Base-by-base conservation (phyloP, 2,329 filamentous ascomycete genomes). In the Paracoccidioides brasiliensis region DNA sequence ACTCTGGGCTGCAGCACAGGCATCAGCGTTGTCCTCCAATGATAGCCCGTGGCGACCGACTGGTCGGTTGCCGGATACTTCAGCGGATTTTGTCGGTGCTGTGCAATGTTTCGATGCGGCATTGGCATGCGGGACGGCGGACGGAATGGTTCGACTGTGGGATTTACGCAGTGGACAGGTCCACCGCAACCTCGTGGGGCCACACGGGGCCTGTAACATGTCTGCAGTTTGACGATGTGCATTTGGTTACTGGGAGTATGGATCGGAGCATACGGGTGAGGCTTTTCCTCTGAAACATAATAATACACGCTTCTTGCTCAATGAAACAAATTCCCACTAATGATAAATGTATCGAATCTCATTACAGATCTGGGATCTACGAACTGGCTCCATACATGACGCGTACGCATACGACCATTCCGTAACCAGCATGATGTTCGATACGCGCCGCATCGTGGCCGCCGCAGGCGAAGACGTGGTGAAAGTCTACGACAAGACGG, bases 401-500 rank as follows among this genome's bases (percentile, higher is more conserved):
- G 93, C 91, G 15, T 98, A 90, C 70, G 93, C 91, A 28, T 98
- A 97, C 72, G 90, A 97, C 66, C 80, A 88, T 65, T 83, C 90
- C 0, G 81, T 98, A 56, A 95, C 90, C 37, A 88, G 85, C 76
- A 95, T 97, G 90, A 95, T 94, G 85, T 98, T 98, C 69, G 93
- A 98, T 71, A 75, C 82, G 12, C 84, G 90, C 53, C 83, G 90
- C 52, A 98, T 98, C 62, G 90, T 93, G 38, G 82, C 86, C 53
- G 91, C 93, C 2, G 90, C 90, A 0, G 88, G 90, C 44, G 93
- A 97, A 70, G 84, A 90, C 65, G 89, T 97, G 30, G 90, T 93
- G 63, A 98, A 98, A 74, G 86, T 98, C 57, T 98, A 97, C 74
- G 93, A 98, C 74, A 97, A 97, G 78, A 85, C 89, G 3, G 93